Percentiles rank a stretch among this genome's conserved stretches.
phyloP scores from a whole-genome alignment of 2,329 filamentous ascomycete genomes.

The Aspergillus brunneoviolaceus region DNA sequence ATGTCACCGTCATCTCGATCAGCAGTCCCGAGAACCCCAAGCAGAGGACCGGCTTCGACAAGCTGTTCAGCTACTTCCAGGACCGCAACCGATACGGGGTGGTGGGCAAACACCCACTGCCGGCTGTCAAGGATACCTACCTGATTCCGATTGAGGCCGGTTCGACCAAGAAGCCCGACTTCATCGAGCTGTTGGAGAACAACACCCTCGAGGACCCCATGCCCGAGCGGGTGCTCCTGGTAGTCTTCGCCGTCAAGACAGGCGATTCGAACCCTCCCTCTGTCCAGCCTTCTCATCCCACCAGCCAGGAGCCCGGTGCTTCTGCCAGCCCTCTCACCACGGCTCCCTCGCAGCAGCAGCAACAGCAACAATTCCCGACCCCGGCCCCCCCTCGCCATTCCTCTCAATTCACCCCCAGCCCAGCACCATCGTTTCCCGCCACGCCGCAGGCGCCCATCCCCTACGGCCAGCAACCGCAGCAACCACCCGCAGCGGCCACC shows the following conservation, averaged over 20 bases:
- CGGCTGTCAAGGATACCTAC: constrained; percentile 85
- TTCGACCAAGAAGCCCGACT: constrained; percentile 69
- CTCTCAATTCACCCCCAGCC: constrained; percentile 25
- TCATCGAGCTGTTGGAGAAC: constrained; percentile 83
- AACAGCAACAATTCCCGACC: constrained; percentile 28
- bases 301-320: constrained; percentile 35
- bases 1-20: constrained; percentile 78
- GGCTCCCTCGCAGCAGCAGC: constrained; percentile 27
- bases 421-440: constrained; percentile 21
- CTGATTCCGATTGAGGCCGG: constrained; percentile 81
- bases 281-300: constrained; percentile 41
- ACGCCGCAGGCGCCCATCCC: constrained; percentile 17
- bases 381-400: constrained; percentile 17
- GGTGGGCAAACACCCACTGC: constrained; percentile 70
- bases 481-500: constrained; percentile 18
- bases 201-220: constrained; percentile 72
- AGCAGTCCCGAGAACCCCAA: constrained; percentile 59
- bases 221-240: constrained; percentile 73
- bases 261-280: constrained; percentile 44
- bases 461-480: constrained; percentile 20
- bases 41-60: constrained; percentile 64
- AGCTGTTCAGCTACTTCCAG: constrained; percentile 84
- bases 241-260: constrained; percentile 80
- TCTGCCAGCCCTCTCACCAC: constrained; percentile 36
- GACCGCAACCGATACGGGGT: constrained; percentile 83